Evolutionary conservation across 2,329 filamentous ascomycete species (phyloP), one percentile per base, ranked within the genome.

Genomic region (Lachnellula occidentalis): DNA sequence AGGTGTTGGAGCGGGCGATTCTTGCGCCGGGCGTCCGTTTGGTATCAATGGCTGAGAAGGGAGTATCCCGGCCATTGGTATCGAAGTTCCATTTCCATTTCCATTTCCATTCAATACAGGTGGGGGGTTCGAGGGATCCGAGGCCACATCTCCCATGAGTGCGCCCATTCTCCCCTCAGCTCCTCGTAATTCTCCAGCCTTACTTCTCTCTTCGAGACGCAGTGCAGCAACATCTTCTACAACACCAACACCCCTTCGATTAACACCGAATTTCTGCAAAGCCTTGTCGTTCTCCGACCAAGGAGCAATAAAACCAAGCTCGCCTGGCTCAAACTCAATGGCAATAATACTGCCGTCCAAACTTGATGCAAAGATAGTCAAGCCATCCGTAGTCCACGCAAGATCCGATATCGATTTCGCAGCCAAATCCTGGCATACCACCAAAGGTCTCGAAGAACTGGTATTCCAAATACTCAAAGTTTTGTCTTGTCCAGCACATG

Each of bases 391-490:
- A 5, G 87, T 88, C 94, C 94, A 99, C 0, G 92, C 85, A 51
- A 99, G 76, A 72, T 99, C 94, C 1, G 91, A 95, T 61, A 99
- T 92, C 0, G 94, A 89, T 70, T 99, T 99, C 42, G 83, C 84
- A 17, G 90, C 86, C 56, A 99, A 72, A 64, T 97, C 92, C 67
- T 96, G 90, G 9, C 91, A 79, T 50, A 97, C 91, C 19, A 96
- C 86, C 19, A 97, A 86, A 0, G 94, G 94, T 21, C 94, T 79
- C 0, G 94, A 92, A 22, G 90, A 95, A 67, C 91, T 96, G 1
- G 95, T 99, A 64, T 96, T 97, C 94, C 94, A 99, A 37, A 99
- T 87, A 66, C 90, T 96, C 42, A 99, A 73, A 2, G 92, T 94
- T 72, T 96, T 97, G 70, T 99, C 94, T 66, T 96, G 94, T 3